Evolutionary conservation across 768 basidiomycete species (phyloP), one percentile per base, ranked within the genome.

Genomic region (Boletus tylopilopsis): DNA sequence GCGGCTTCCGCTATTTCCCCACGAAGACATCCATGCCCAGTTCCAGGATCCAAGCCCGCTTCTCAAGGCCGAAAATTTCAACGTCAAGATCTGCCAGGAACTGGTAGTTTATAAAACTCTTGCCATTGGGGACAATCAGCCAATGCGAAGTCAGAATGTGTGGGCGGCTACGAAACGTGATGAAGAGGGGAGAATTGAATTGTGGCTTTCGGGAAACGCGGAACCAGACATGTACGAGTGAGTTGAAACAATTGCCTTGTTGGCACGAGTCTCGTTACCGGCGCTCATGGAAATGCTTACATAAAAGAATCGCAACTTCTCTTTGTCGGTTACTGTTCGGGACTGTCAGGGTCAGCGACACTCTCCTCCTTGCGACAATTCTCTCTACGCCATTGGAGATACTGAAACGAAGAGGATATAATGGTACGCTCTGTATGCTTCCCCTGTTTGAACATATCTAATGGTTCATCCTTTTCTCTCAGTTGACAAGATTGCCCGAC

Each of bases 161-260:
- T 87, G 87, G 34, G 89, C 89, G 25, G 79, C 81, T 38, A 80
- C 85, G 22, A 73, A 70, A 38, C 60, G 71, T 30, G 72, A 73
- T 9, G 70, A 72, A 19, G 75, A 78, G 4, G 73, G 75, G 2
- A 74, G 80, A 13, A 78, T 90, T 24, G 76, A 85, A 43, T 67
- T 95, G 27, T 88, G 84, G 76, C 71, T 94, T 37, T 84, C 87
- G 11, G 76, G 74, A 10, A 81, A 82, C 49, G 73, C 82, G 1
- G 77, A 85, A 55, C 72, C 87, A 29, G 90, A 95, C 60, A 87
- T 93, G 79, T 95, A 87, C 59, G 92, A 94, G 90, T 90, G 61
- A 71, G 89, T 80, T 3, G 6, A 2, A 16, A 27, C 18, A 10
- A 32, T 3, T 27, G 11, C 18, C 7, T 24, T 27, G 12, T n/a